A percentile compares a stretch with the other conserved stretches of the same genome.
Conservation (phyloP, 148 eudicot species). For the Euryodendron excelsum region DNA sequence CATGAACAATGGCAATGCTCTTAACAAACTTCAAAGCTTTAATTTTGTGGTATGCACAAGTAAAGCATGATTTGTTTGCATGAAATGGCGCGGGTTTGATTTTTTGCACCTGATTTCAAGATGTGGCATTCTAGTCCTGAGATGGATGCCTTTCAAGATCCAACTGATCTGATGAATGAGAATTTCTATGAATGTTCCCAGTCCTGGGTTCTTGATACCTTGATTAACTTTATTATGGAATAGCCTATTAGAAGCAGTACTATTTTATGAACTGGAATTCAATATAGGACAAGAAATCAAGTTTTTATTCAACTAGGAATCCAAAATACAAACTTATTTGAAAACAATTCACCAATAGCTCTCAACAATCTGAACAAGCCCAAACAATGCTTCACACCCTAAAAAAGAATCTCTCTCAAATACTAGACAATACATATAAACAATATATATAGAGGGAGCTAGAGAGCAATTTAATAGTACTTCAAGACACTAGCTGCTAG, state of each 20-base stretch:
- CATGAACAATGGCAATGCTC: not conserved
- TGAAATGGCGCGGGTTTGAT: not conserved
- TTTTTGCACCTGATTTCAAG: not conserved
- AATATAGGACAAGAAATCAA: not conserved
- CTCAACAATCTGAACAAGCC: not conserved
- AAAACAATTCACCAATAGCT: not conserved
- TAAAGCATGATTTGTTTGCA: conserved; percentile 6
- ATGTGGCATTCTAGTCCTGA: not conserved
- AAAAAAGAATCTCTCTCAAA: conserved; percentile 7
- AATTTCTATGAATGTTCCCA: too few relatives aligned
- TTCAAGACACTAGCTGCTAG: conserved; percentile 32
- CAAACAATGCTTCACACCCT: not conserved
- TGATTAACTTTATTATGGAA: not conserved
- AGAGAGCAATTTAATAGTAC: conserved; percentile 17
- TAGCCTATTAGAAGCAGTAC: not conserved
- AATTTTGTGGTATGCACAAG: not conserved
- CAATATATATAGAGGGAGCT: not conserved
- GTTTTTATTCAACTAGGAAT: not conserved
- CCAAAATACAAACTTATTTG: not conserved
- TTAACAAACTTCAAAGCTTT: not conserved
- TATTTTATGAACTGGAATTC: too few relatives aligned
- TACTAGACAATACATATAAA: not conserved
- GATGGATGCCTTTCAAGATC: not conserved
- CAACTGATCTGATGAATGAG: not conserved
- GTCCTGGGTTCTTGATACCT: not conserved